Conservation (phyloP, 768 basidiomycete species). For the Tulasnella sp. region DNA sequence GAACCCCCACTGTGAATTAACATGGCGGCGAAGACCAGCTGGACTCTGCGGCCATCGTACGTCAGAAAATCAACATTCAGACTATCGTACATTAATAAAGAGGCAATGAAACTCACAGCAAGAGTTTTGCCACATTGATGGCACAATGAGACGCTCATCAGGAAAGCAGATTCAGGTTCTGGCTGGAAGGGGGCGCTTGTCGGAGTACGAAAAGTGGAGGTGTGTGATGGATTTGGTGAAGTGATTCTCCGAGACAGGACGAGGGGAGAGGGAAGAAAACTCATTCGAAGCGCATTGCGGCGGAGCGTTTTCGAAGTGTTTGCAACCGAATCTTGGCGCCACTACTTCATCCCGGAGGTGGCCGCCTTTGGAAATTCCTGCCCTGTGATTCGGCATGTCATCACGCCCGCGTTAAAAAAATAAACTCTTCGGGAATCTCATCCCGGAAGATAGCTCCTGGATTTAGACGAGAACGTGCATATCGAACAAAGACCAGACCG, state of each 20-base stretch:
- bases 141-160: background rate
- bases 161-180: background rate
- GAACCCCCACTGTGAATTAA: background rate
- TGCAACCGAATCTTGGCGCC: background rate
- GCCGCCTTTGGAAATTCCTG: background rate
- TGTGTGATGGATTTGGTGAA: background rate
- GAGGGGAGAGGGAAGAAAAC: background rate
- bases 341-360: background rate
- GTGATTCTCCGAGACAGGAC: background rate
- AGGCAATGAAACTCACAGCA: background rate
- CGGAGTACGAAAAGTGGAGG: background rate
- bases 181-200: background rate
- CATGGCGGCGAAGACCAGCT: background rate
- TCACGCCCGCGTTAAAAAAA: background rate
- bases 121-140: background rate
- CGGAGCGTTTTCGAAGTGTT: background rate
- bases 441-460: background rate
- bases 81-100: background rate
- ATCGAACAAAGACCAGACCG: no score
- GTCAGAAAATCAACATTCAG: background rate
- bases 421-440: background rate
- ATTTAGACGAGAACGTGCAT: no score
- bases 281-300: background rate
- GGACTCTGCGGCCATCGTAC: background rate
- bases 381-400: background rate